Evolutionary conservation across 805 yeast genomes (phyloP), one percentile per base, ranked within the genome.

Genomic region (Ogataea haglerorum): DNA sequence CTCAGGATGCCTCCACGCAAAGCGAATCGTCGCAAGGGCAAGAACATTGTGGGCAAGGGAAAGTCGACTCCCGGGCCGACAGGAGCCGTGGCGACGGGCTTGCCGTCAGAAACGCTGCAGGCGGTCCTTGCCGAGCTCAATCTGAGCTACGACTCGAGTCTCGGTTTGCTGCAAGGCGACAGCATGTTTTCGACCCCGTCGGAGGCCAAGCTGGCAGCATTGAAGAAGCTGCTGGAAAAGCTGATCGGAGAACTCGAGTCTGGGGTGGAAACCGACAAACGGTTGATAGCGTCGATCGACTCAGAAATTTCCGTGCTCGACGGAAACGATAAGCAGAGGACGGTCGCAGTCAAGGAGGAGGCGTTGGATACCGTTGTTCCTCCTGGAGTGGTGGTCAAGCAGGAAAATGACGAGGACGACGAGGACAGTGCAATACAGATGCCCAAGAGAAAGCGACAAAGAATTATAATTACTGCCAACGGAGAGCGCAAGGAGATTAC

Each of bases 121-220:
- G 73, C 75, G 40, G 72, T 83, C 10, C 62, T 82, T 39, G 63
- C 64, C 33, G 77, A 75, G 47, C 59, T 81, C 27, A 67, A 70
- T 34, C 58, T 83, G 38, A 63, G 75, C 1, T 82, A 76, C 53
- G 85, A 82, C 51, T 65, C 73, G 4, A 74, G 76, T 28, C 65
- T 74, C 13, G 89, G 89, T 1, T 59, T 76, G 38, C 60, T 83
- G 17, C 80, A 73, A 48, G 90, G 90, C 0, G 80, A 76, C 14
- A 53, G 70, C 6, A 50, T 51, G 42, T 46, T 45, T 25, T 69
- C 75, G 5, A 61, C 67, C 15, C 74, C 65, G 1, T 30, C 30
- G 15, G 43, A 42, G 26, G 34, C 42, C 3, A 49, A 47, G 22
- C 49, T 64, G 17, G 27, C 34, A 6, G 24, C 41, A 5, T 36